Percentiles rank a stretch among this genome's conserved stretches.
These are phyloP conservation scores for Dryas alaskensis DNA, from an alignment of 306 rosid species.

Conservation along the genomic window DNA sequence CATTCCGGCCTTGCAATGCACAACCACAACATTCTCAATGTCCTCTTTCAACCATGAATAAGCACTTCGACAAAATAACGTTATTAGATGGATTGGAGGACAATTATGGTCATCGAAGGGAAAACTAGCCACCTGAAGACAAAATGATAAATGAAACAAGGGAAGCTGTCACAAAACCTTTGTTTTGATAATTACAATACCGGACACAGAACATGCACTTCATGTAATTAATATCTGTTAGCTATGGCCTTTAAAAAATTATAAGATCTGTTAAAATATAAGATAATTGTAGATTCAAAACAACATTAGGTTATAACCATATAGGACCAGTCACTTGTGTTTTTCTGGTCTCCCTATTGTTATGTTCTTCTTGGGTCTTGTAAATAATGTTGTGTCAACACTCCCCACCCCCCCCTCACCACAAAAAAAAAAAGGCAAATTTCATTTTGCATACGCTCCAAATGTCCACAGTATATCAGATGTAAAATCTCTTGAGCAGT, in stretches of 20 bases:
- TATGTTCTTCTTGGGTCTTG: not conserved
- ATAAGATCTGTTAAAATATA: not conserved
- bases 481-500: not conserved
- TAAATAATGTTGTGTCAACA: not conserved
- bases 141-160: conserved; percentile 16
- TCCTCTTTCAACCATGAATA: conserved; percentile 97
- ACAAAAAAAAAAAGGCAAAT: not conserved
- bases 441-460: not conserved
- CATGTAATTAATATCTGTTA: not conserved
- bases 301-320: not conserved
- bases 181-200: not conserved
- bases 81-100: conserved; percentile 79
- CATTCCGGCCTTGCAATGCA: conserved; percentile 99
- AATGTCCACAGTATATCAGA: not conserved
- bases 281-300: not conserved
- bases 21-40: conserved; percentile 95
- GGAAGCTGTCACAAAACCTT: not conserved
- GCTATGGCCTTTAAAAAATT: not conserved
- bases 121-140: conserved; percentile 82
- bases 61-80: conserved; percentile 92
- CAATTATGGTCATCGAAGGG: conserved; percentile 97
- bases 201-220: not conserved
- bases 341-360: not conserved
- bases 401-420: no score
- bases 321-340: not conserved